Evolutionary conservation across 169 alveolate species (phyloP).

Genomic region (Perkinsus olseni): DNA sequence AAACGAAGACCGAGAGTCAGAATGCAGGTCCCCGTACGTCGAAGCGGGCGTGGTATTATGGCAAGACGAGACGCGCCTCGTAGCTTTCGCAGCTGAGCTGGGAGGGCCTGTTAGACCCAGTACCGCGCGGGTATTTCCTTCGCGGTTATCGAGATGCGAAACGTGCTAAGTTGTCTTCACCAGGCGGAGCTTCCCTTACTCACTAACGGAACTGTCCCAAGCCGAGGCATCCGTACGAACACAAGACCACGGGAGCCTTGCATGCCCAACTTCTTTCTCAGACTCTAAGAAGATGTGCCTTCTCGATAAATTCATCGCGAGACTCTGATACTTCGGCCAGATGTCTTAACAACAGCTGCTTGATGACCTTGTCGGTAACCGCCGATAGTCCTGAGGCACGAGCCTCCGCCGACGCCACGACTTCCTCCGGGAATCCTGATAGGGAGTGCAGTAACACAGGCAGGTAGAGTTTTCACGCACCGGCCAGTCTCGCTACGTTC

Average conservation of each 20-base stretch:
- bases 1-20: too few relatives aligned
- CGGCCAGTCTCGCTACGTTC: conserved; percentile 15
- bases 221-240: too few relatives aligned
- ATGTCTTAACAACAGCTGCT: neutral
- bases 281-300: neutral
- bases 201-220: too few relatives aligned
- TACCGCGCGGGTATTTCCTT: too few relatives aligned
- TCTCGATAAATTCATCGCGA: neutral
- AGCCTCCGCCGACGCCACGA: neutral
- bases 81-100: too few relatives aligned
- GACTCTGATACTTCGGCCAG: neutral
- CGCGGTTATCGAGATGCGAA: too few relatives aligned
- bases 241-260: neutral
- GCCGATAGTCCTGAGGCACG: neutral
- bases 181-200: too few relatives aligned
- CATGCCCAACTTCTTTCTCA: neutral
- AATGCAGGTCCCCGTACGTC: too few relatives aligned
- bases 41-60: too few relatives aligned
- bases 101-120: too few relatives aligned
- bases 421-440: neutral
- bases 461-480: neutral
- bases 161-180: too few relatives aligned
- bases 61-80: too few relatives aligned
- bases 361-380: neutral
- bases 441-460: neutral